Evolutionary conservation across 352 stramenopile genomes (phyloP).

Genomic region (Paralagenidium karlingii): DNA sequence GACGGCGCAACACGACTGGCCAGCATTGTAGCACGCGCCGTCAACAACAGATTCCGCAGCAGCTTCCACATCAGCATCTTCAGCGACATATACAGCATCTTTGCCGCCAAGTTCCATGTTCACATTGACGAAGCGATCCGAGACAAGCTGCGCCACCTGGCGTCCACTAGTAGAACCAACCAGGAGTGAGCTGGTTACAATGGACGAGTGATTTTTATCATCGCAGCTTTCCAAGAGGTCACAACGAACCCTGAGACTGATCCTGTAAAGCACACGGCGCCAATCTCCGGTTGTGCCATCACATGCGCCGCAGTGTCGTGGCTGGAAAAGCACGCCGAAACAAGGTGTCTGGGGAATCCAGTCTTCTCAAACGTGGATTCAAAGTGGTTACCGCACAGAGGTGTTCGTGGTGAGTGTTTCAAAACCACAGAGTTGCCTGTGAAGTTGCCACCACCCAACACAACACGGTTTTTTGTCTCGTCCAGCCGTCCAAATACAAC

Average conservation of each 20-base stretch:
- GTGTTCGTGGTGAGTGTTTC: constrained; percentile 72
- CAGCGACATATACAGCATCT: constrained; percentile 64
- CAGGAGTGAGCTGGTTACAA: too few relatives aligned
- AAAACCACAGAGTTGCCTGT: constrained; percentile 63
- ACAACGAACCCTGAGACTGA: constrained; percentile 48
- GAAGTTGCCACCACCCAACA: too few relatives aligned
- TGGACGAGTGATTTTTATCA: too few relatives aligned
- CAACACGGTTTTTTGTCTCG: background rate
- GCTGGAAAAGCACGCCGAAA: constrained; percentile 51
- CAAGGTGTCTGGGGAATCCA: constrained; percentile 46
- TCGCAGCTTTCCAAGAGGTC: too few relatives aligned
- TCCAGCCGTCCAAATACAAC: background rate
- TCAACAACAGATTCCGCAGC: constrained; percentile 65
- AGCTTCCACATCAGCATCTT: constrained; percentile 44
- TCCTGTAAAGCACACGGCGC: constrained; percentile 76
- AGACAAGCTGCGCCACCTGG: constrained; percentile 41
- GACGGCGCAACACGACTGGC: constrained; percentile 73
- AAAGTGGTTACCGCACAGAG: constrained; percentile 64
- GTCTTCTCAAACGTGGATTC: constrained; percentile 52
- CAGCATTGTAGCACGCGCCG: constrained; percentile 73
- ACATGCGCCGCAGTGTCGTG: constrained; percentile 53
- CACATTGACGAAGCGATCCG: constrained; percentile 58
- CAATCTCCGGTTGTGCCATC: constrained; percentile 50
- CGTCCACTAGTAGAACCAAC: constrained; percentile 31
- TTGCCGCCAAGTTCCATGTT: constrained; percentile 75